A percentile compares a stretch with the other conserved stretches of the same genome.
Conservation (phyloP, 2,329 filamentous ascomycete genomes). For the Ophiocordyceps camponoti-floridani region DNA sequence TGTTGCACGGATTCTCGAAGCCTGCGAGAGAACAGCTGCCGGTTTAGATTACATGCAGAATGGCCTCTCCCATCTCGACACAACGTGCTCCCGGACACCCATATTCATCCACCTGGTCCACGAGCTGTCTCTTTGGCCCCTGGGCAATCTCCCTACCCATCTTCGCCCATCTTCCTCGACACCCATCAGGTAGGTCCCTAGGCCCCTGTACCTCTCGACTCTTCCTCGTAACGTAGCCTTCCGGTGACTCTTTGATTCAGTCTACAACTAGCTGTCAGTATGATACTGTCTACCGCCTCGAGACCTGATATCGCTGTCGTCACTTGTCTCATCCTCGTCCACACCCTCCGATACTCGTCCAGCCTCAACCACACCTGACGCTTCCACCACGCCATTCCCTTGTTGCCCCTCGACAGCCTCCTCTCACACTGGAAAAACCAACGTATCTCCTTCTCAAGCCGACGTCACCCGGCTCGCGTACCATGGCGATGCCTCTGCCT, state of each 20-base stretch:
- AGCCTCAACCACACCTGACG: not conserved
- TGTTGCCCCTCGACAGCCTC: not conserved
- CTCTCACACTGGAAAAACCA: not conserved
- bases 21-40: no score
- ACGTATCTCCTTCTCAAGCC: not conserved
- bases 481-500: not conserved
- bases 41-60: no score
- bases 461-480: not conserved
- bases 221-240: slow-evolving; percentile 1
- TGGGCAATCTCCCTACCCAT: not conserved
- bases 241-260: slow-evolving; percentile 3
- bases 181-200: not conserved
- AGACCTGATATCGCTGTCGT: not conserved
- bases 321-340: not conserved
- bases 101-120: no score
- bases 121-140: no score
- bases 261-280: slow-evolving; percentile 3
- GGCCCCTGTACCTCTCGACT: not conserved
- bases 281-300: not conserved
- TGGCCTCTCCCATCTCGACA: not conserved
- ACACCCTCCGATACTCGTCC: not conserved
- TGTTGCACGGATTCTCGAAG: no score
- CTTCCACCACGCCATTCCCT: no score
- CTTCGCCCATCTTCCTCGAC: not conserved
- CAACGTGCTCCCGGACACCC: no score